Base-by-base conservation (phyloP, 768 basidiomycete genomes). In the Rhodotorula babjevae region DNA sequence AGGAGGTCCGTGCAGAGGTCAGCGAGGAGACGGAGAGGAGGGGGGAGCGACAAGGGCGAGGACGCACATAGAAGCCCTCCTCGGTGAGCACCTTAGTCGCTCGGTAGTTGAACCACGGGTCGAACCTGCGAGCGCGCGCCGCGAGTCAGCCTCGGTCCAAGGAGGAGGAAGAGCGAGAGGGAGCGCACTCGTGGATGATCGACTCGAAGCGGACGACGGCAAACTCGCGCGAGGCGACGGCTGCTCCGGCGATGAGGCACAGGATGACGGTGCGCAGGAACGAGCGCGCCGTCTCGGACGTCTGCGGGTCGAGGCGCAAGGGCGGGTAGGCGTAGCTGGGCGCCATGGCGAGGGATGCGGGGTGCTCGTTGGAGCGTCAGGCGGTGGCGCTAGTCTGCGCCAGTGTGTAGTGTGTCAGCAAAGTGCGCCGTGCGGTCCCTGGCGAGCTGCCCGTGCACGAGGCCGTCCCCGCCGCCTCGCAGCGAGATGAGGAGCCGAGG, bases 161-260 rank as follows among this genome's bases (percentile, higher is more conserved):
- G 40, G 18, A 25, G 44, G 21, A 42, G 29, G 19, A 44, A 31
- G n/a, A 14, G n/a, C 7, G 16, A 25, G 31, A 36, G 27, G 42
- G 31, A 19, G 65, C 56, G 53, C 31, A 65, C 61, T 98, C 96
- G 82, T 98, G 95, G 78, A 99, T 98, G 78, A 99, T 93, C 85
- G 93, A 95, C 84, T 99, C 96, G 81, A 96, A 97, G 77, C 97
- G 92, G 74, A 98, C 84, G 78, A 99, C 96, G 75, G 96, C 95
- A 80, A 99, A 99, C 79, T 97, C 85, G 81, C 96, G 88, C 70
- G 93, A 95, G 47, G 94, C 89, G 79, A 97, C 90, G 33, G 96
- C 77, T 0, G 77, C 74, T 11, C 86, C 93, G 67, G 93, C 93
- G 78, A 98, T 97, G 79, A 95, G 85, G 25, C 86, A 85, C 68